A percentile compares a stretch with the other conserved stretches of the same genome.
Conservation (phyloP, 768 basidiomycete species). For the Boletus tomentosulus region DNA sequence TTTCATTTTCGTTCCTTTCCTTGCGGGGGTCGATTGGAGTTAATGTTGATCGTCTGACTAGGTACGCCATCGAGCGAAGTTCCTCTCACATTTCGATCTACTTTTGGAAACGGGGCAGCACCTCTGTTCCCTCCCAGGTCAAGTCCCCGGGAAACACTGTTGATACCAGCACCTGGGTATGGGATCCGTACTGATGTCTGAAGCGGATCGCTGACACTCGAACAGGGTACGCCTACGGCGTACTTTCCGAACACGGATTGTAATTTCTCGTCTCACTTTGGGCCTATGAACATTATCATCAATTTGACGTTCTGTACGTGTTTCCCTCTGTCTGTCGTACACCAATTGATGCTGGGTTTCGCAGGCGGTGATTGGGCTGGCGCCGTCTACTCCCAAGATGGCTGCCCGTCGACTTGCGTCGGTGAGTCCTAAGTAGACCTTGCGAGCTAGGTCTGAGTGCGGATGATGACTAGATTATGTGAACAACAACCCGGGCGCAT, state of each 20-base stretch:
- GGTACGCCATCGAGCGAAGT: conserved; percentile 36
- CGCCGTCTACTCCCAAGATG: conserved; percentile 8
- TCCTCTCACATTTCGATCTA: conserved; percentile 32
- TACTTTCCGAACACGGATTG: conserved; percentile 12
- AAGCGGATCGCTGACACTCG: neutral
- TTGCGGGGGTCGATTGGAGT: neutral
- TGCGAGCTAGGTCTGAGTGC: conserved; percentile 24
- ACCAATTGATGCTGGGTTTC: neutral
- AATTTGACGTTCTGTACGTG: conserved; percentile 20
- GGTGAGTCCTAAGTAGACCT: conserved; percentile 15
- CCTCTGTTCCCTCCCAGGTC: conserved; percentile 35
- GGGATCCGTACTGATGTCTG: neutral
- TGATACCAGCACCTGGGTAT: conserved; percentile 26
- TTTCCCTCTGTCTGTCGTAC: neutral
- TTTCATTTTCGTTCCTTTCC: neutral
- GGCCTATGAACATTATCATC: conserved; percentile 20
- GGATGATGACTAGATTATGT: conserved; percentile 42
- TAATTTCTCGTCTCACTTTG: conserved; percentile 14
- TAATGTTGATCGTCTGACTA: neutral
- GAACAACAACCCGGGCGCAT: conserved; percentile 26
- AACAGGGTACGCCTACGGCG: conserved; percentile 15
- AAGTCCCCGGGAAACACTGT: conserved; percentile 16
- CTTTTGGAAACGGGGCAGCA: conserved; percentile 39
- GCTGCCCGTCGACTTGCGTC: conserved; percentile 26
- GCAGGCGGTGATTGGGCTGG: conserved; percentile 32